Base-by-base conservation (phyloP, 805 yeast species). In the Kregervanrija delftensis region DNA sequence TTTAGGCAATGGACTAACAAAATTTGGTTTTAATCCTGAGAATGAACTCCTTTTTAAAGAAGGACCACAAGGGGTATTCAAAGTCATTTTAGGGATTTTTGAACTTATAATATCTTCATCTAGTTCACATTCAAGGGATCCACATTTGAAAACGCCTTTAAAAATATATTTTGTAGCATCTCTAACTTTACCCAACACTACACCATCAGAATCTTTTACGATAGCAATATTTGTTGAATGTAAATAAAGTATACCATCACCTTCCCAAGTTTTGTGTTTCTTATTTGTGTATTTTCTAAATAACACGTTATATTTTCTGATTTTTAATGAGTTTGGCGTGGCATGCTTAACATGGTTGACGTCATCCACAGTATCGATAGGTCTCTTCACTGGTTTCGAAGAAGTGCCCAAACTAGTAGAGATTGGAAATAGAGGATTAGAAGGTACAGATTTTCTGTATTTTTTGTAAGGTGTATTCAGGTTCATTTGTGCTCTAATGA, bases 261-360 rank as follows among this genome's bases (percentile, higher is more conserved):
- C 96, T 44, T 87, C 95, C 99, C 99, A 93, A 0, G 88, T 81
- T 59, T 90, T 90, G 61, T 89, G 80, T 69, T 91, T 88, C 64
- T 85, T 87, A 31, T 66, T 71, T 0, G 91, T 69, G 36, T 72
- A 71, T 60, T 87, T 88, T 32, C 99, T 68, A 74, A 83, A 85
- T 51, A 86, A 73, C 5, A 79, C 77, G 17, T 57, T 49, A 50
- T 56, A 67, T 9, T 32, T 42, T 11, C 36, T 43, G 5, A 37
- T 41, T 22, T 22, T 22, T 22, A 6, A 22, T 5, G 28, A 5
- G 28, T 22, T 22, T 22, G 28, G 28, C 28, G 8, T 22, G 2
- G 28, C 28, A 22, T 22, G 28, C 28, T 22, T 22, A 22, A 22
- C 28, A 6, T 22, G 28, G 8, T 22, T 22, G 28, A 22, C 6